These are phyloP conservation scores for Blastocystis sp. DNA, from an alignment of 352 stramenopile genomes.

Conservation along the genomic window DNA sequence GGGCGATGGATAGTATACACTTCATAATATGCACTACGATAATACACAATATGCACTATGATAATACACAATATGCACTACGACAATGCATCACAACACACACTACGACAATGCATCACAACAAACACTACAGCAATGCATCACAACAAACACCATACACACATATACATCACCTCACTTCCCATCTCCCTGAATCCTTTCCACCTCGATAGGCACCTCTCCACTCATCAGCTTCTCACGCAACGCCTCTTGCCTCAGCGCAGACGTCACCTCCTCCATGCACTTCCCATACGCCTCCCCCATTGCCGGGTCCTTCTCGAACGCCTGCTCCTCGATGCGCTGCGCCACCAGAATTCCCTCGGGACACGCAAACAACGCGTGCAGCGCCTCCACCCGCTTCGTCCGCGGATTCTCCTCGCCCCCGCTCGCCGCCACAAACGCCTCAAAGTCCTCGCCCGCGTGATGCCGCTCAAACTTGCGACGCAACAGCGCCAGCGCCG, in stretches of 20 bases:
- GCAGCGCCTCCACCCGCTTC: background rate
- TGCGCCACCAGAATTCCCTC: background rate
- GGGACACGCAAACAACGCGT: background rate
- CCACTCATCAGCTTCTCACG: background rate
- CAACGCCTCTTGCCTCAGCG: background rate
- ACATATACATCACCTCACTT: background rate
- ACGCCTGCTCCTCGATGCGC: background rate
- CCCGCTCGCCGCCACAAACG: background rate
- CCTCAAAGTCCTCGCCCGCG: background rate
- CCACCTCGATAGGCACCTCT: background rate
- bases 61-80: too few relatives aligned
- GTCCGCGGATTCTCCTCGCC: background rate
- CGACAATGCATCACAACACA: too few relatives aligned
- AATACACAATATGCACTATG: too few relatives aligned
- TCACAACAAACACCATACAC: background rate
- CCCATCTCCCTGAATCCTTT: too few relatives aligned
- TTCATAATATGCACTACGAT: too few relatives aligned
- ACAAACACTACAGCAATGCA: background rate
- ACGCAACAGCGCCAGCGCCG: background rate
- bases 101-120: background rate
- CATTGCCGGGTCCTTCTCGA: background rate
- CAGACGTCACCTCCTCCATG: background rate
- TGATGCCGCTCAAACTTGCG: conserved; percentile 7
- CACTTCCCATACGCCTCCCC: conserved; percentile 22
- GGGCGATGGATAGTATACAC: too few relatives aligned